Percentiles rank a stretch among this genome's conserved stretches.
These are phyloP conservation scores for Penicillium sp. DNA, from an alignment of 2,329 filamentous ascomycete species.

Conservation along the genomic window DNA sequence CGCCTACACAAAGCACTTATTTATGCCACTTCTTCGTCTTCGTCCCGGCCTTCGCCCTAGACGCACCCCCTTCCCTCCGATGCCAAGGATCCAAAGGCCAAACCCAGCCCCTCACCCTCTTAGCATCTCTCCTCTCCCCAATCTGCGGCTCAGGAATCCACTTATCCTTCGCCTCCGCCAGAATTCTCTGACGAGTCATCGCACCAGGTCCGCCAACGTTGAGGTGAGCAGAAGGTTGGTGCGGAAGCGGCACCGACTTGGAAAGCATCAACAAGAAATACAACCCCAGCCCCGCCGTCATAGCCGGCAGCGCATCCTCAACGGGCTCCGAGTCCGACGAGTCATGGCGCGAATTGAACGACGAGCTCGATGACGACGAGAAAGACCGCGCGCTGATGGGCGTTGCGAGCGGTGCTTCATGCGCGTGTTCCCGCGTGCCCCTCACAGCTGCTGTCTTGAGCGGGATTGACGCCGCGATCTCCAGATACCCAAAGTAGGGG, in stretches of 20 bases:
- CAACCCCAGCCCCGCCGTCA: slow-evolving; percentile 60
- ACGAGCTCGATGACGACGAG: slow-evolving; percentile 21
- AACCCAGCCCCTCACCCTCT: slow-evolving; percentile 60
- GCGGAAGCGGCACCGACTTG: slow-evolving; percentile 57
- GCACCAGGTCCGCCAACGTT: slow-evolving; percentile 60
- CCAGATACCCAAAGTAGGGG: slow-evolving; percentile 85
- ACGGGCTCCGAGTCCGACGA: slow-evolving; percentile 9
- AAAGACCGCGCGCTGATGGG: slow-evolving; percentile 32
- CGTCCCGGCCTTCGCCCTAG: slow-evolving; percentile 23
- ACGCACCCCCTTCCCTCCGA: slow-evolving; percentile 50
- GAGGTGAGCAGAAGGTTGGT: slow-evolving; percentile 56
- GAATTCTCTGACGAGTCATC: slow-evolving; percentile 54
- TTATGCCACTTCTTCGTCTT: slow-evolving; percentile 40
- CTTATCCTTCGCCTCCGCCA: slow-evolving; percentile 53
- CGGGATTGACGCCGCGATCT: slow-evolving; percentile 62
- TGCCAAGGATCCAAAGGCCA: slow-evolving; percentile 60
- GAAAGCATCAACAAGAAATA: slow-evolving; percentile 66
- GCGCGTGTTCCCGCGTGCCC: neutral
- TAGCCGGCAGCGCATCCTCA: slow-evolving; percentile 20
- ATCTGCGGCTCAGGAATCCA: slow-evolving; percentile 62
- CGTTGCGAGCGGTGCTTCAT: slow-evolving; percentile 27
- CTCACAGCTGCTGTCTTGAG: slow-evolving; percentile 47
- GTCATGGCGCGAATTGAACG: slow-evolving; percentile 17
- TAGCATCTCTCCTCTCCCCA: slow-evolving; percentile 60
- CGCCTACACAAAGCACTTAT: slow-evolving; percentile 15